A percentile compares a stretch with the other conserved stretches of the same genome.
These are phyloP conservation scores for Furcasterigmium furcatum DNA, from an alignment of 2,329 filamentous ascomycete species.

Conservation along the genomic window DNA sequence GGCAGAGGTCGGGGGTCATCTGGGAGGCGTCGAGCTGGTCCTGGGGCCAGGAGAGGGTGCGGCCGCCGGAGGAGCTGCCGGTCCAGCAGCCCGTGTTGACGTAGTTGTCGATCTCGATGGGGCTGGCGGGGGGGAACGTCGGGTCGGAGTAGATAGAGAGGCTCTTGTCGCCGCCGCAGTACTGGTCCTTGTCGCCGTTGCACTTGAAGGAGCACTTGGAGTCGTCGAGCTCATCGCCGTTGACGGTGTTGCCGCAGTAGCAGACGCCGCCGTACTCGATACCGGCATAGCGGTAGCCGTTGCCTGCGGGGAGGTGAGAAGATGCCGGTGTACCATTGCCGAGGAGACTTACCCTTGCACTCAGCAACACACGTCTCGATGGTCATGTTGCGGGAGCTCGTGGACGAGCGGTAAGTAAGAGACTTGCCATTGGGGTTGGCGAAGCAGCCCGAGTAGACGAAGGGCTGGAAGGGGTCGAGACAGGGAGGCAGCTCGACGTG, in stretches of 20 bases:
- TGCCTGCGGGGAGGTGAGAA: conserved; percentile 23
- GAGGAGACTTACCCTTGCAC: conserved; percentile 41
- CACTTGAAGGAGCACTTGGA: conserved; percentile 56
- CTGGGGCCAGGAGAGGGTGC: conserved; percentile 42
- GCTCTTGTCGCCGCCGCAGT: conserved; percentile 42
- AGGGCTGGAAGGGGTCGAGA: conserved; percentile 40
- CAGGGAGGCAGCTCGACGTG: conserved; percentile 42
- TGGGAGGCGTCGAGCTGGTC: conserved; percentile 26
- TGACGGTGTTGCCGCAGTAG: conserved; percentile 49
- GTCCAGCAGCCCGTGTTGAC: conserved; percentile 60
- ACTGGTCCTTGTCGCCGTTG: conserved; percentile 38
- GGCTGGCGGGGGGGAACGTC: conserved; percentile 38
- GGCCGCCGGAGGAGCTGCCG: conserved; percentile 36
- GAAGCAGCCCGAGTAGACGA: conserved; percentile 46
- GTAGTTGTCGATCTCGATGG: conserved; percentile 49
- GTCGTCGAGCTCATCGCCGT: conserved; percentile 47
- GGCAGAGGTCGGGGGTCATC: conserved; percentile 39
- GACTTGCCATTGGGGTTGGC: conserved; percentile 28
- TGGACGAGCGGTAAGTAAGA: conserved; percentile 37
- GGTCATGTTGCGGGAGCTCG: conserved; percentile 37
- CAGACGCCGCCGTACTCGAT: conserved; percentile 49
- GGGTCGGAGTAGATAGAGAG: conserved; percentile 48
- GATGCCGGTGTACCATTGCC: not conserved
- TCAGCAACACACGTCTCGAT: conserved; percentile 42
- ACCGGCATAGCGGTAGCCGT: conserved; percentile 48